Percentiles rank a stretch among this genome's conserved stretches.
Evolutionary conservation across 169 alveolate species (phyloP).

Genomic region (Ichthyophthirius multifiliis): DNA sequence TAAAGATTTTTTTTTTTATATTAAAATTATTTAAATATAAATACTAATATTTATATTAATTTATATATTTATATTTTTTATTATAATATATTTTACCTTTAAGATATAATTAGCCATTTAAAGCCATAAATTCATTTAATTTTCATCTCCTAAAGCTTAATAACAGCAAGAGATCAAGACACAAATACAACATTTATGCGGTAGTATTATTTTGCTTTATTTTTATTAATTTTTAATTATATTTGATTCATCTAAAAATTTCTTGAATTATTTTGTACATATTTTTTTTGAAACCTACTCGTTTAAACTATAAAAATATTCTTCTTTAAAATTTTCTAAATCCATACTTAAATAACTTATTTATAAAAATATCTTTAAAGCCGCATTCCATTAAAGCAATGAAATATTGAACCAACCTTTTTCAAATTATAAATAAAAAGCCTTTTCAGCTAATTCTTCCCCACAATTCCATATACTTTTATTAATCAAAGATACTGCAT

Average conservation of each 20-base stretch:
- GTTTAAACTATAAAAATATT: not conserved
- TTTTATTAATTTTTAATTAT: not conserved
- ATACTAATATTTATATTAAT: no score
- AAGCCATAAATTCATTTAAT: not conserved
- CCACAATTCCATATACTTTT: conserved; percentile 11
- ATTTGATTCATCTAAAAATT: not conserved
- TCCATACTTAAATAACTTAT: not conserved
- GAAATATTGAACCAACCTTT: conserved; percentile 2
- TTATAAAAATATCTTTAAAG: not conserved
- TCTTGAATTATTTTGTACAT: not conserved
- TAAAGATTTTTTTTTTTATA: no score
- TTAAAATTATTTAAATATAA: no score
- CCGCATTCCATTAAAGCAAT: not conserved
- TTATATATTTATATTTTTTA: no score
- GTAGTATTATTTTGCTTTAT: not conserved
- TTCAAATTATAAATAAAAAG: not conserved
- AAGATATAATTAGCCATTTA: not conserved
- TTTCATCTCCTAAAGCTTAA: not conserved
- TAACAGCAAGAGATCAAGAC: not conserved
- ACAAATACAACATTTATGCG: not conserved
- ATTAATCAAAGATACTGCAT: not conserved
- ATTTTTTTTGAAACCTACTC: not conserved
- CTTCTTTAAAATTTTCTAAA: not conserved
- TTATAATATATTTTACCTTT: no score
- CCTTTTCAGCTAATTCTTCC: not conserved